Percentiles rank a stretch among this genome's conserved stretches.
phyloP scores from a whole-genome alignment of 345 rosid species.

The Turritis glabra region DNA sequence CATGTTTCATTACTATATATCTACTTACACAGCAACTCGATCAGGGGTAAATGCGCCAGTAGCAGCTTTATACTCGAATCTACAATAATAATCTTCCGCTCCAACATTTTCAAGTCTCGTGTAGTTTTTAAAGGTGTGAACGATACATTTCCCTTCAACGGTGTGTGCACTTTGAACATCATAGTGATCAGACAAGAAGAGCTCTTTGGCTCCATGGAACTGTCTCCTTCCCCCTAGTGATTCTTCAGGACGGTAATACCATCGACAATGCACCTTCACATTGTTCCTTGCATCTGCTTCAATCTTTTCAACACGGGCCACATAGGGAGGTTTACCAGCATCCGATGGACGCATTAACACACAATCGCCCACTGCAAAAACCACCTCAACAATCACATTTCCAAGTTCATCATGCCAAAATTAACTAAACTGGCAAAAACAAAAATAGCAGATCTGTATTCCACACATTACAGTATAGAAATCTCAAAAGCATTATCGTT shows the following conservation, averaged over 20 bases:
- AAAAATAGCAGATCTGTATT: neutral
- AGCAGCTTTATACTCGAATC: slow-evolving; percentile 86
- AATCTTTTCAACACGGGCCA: slow-evolving; percentile 78
- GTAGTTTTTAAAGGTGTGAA: slow-evolving; percentile 75
- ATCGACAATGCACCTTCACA: slow-evolving; percentile 70
- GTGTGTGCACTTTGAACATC: slow-evolving; percentile 84
- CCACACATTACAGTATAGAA: neutral
- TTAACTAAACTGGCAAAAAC: neutral
- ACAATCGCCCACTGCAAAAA: slow-evolving; percentile 66
- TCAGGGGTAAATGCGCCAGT: slow-evolving; percentile 85
- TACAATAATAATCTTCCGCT: slow-evolving; percentile 75
- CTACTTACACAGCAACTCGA: slow-evolving; percentile 88
- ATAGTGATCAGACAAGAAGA: slow-evolving; percentile 80
- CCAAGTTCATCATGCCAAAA: neutral
- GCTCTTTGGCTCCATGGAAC: slow-evolving; percentile 92
- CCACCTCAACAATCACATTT: slow-evolving; percentile 14
- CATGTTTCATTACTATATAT: neutral
- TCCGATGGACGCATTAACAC: slow-evolving; percentile 87
- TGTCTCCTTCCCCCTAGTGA: slow-evolving; percentile 80
- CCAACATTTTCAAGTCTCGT: slow-evolving; percentile 78
- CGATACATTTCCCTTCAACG: slow-evolving; percentile 81
- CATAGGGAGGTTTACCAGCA: slow-evolving; percentile 71
- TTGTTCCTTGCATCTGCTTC: slow-evolving; percentile 68
- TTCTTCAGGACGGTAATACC: slow-evolving; percentile 94
- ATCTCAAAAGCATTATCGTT: neutral